Evolutionary conservation across 2,329 filamentous ascomycete species (phyloP).

Genomic region (Sphaerulina populicola): DNA sequence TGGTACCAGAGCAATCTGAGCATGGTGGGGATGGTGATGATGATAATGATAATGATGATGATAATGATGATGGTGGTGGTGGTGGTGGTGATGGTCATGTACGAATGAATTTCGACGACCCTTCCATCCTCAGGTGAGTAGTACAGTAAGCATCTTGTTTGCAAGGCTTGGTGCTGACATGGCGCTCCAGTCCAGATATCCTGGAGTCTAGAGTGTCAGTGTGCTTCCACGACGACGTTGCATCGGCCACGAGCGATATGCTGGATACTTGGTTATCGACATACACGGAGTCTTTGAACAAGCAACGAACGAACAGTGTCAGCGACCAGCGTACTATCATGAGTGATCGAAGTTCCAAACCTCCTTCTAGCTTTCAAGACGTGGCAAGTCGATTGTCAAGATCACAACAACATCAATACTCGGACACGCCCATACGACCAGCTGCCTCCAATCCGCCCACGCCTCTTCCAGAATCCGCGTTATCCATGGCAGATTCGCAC

Average conservation of each 20-base stretch:
- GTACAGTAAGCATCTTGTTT: not conserved
- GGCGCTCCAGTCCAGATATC: conserved; percentile 22
- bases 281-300: conserved; percentile 14
- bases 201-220: conserved; percentile 31
- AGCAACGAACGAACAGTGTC: conserved; percentile 15
- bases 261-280: conserved; percentile 27
- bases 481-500: conserved; percentile 26
- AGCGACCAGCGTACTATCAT: conserved; percentile 7
- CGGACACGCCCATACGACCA: conserved; percentile 25
- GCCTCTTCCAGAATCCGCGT: conserved; percentile 25
- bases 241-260: conserved; percentile 19
- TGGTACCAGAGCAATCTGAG: conserved; percentile 15
- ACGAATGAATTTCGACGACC: conserved; percentile 4
- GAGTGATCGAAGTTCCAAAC: conserved; percentile 11
- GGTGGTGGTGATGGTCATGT: not conserved
- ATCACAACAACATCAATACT: conserved; percentile 17
- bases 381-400: conserved; percentile 16
- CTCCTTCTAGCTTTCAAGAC: conserved; percentile 18
- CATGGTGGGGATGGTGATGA: conserved; percentile 1
- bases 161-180: not conserved
- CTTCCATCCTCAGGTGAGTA: conserved; percentile 20
- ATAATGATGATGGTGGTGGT: not conserved
- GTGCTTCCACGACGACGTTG: conserved; percentile 28
- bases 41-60: not conserved
- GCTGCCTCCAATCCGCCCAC: conserved; percentile 29